These are phyloP conservation scores for Xerophyta viscosa DNA, from an alignment of 106 monocot species.

Conservation along the genomic window DNA sequence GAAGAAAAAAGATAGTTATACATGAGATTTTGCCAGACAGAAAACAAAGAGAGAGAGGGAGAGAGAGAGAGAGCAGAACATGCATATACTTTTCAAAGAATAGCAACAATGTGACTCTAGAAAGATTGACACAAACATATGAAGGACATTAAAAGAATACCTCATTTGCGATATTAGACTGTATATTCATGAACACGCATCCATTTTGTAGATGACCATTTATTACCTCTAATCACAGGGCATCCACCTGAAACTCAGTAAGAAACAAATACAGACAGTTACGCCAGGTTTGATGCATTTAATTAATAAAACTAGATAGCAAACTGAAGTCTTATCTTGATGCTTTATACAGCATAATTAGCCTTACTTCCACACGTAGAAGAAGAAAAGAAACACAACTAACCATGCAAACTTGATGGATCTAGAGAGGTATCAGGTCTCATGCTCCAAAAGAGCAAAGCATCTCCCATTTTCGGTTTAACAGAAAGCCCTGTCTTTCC, in stretches of 20 bases:
- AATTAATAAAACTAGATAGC: background rate
- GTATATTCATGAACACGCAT: constrained; percentile 12
- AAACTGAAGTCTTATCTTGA: background rate
- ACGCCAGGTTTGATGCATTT: background rate
- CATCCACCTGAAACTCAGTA: constrained; percentile 7
- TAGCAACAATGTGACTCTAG: too few species aligned
- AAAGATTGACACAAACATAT: too few species aligned
- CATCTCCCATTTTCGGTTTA: constrained; percentile 40
- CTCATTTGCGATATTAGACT: background rate
- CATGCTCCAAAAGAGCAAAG: constrained; percentile 38
- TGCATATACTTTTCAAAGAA: too few species aligned
- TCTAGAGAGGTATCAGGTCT: constrained; percentile 34
- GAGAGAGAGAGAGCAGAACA: too few species aligned
- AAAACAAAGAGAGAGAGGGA: too few species aligned
- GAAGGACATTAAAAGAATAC: too few species aligned
- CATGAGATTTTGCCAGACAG: too few species aligned
- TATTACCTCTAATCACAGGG: constrained; percentile 20
- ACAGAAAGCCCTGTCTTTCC: constrained; percentile 30
- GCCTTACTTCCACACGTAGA: background rate
- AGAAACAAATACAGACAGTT: background rate
- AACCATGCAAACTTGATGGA: constrained; percentile 34
- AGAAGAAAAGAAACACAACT: background rate
- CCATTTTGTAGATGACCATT: constrained; percentile 23
- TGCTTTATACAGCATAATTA: background rate
- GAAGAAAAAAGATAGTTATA: too few species aligned